phyloP scores from a whole-genome alignment of 2,329 filamentous ascomycete genomes.

The Orbilia ellipsospora region DNA sequence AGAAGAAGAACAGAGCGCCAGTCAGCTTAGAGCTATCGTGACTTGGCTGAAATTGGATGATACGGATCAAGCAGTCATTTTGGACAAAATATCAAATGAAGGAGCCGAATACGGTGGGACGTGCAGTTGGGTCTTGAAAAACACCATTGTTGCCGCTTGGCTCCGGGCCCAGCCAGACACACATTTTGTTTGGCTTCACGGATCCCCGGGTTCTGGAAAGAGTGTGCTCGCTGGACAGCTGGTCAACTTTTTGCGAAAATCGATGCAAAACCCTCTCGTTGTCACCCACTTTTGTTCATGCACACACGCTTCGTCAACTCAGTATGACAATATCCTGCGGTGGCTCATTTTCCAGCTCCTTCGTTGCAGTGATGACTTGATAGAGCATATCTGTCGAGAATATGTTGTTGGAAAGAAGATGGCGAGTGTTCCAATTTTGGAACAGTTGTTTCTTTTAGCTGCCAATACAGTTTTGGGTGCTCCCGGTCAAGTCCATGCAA shows the following conservation, averaged over 20 bases:
- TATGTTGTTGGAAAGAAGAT: constrained; percentile 58
- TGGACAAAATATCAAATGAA: too few species aligned
- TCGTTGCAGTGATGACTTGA: constrained; percentile 57
- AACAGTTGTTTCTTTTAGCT: constrained; percentile 56
- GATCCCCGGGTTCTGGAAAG: constrained; percentile 62
- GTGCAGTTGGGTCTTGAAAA: too few species aligned
- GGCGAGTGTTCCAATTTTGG: constrained; percentile 54
- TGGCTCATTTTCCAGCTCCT: constrained; percentile 61
- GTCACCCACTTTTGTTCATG: constrained; percentile 61
- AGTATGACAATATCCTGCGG: constrained; percentile 61
- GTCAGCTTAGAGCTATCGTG: too few species aligned
- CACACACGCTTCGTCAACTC: constrained; percentile 57
- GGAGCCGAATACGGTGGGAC: too few species aligned
- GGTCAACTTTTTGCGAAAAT: constrained; percentile 58
- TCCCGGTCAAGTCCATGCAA: constrained; percentile 34
- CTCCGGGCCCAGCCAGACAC: constrained; percentile 55
- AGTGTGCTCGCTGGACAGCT: constrained; percentile 61
- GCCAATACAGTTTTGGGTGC: constrained; percentile 43
- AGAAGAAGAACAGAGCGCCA: too few species aligned
- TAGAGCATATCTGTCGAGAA: constrained; percentile 59
- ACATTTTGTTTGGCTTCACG: constrained; percentile 61
- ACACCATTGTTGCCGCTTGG: constrained; percentile 55
- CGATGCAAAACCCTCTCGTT: constrained; percentile 53
- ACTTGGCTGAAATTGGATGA: too few species aligned
- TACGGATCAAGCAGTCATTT: too few species aligned